Base-by-base conservation (phyloP, 2,329 filamentous ascomycete genomes). In the Cercospora sojina region DNA sequence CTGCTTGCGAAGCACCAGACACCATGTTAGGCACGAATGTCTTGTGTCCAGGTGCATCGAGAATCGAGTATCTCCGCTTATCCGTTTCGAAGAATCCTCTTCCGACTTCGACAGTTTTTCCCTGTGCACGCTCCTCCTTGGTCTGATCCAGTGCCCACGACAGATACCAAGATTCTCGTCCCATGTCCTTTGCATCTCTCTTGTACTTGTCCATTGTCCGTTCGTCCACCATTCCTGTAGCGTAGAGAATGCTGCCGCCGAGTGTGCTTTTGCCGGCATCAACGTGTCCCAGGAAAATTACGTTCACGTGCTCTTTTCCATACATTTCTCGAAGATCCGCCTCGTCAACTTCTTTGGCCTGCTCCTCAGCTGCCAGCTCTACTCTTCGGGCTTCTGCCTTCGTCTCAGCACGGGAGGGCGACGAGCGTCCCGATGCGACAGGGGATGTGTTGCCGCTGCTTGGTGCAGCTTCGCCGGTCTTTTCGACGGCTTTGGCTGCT, bases 11-110 rank as follows among this genome's bases (percentile, higher is more conserved):
- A 29, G 78, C 78, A 51, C 77, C 77, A 47, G 94, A 93, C 77
- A 99, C 96, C 95, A 99, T 99, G 85, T 90, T 95, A 57, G 95
- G 94, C 18, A 99, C 95, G 73, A 95, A 99, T 2, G 91, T 97
- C 84, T 98, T 98, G 86, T 99, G 94, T 18, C 94, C 95, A 10
- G 95, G 95, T 0, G 95, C 95, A 80, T 99, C 95, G 58, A 99
- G 86, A 71, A 99, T 97, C 75, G 92, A 95, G 87, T 99, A 99
- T 75, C 92, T 86, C 72, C 95, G 90, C 84, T 95, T 97, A 68
- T 98, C 92, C 3, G 95, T 97, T 83, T 98, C 95, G 80, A 99
- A 97, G 80, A 92, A 97, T 12, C 92, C 95, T 77, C 94, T 88
- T 27, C 95, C 95, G 71, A 98, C 94, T 80, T 99, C 95, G 70